Conservation (phyloP, 2,329 filamentous ascomycete species). For the Fulvia fulva region DNA sequence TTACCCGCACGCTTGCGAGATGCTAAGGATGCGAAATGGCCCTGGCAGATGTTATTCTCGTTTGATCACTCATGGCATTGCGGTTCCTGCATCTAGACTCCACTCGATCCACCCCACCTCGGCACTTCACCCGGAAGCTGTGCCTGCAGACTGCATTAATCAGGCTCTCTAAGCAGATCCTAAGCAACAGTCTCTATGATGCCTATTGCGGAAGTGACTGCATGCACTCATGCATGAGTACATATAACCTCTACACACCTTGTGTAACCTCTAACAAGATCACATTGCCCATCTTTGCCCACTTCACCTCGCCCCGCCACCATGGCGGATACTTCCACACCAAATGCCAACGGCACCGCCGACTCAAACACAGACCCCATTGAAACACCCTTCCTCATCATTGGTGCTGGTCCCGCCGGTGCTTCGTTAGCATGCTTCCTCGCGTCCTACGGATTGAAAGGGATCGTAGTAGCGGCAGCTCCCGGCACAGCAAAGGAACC, state of each 20-base stretch:
- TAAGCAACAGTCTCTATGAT: slow-evolving; percentile 2
- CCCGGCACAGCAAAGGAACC: slow-evolving; percentile 54
- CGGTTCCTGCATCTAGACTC: background rate
- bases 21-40: no score
- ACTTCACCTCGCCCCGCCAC: background rate
- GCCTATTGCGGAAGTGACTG: background rate
- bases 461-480: slow-evolving; percentile 51
- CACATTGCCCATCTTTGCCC: background rate
- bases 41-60: no score
- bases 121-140: slow-evolving; percentile 1
- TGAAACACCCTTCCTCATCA: slow-evolving; percentile 31
- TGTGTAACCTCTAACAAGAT: no score
- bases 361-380: background rate
- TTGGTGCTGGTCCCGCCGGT: slow-evolving; percentile 35
- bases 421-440: slow-evolving; percentile 34
- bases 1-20: no score
- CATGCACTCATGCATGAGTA: background rate
- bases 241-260: background rate
- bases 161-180: slow-evolving; percentile 4
- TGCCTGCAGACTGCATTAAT: slow-evolving; percentile 1
- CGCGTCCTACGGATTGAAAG: slow-evolving; percentile 39
- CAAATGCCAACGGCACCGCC: slow-evolving; percentile 8
- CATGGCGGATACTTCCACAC: slow-evolving; percentile 4
- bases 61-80: no score
- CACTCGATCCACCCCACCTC: slow-evolving; percentile 6